Base-by-base conservation (phyloP, 805 yeast genomes). In the Ogataea zsoltii region DNA sequence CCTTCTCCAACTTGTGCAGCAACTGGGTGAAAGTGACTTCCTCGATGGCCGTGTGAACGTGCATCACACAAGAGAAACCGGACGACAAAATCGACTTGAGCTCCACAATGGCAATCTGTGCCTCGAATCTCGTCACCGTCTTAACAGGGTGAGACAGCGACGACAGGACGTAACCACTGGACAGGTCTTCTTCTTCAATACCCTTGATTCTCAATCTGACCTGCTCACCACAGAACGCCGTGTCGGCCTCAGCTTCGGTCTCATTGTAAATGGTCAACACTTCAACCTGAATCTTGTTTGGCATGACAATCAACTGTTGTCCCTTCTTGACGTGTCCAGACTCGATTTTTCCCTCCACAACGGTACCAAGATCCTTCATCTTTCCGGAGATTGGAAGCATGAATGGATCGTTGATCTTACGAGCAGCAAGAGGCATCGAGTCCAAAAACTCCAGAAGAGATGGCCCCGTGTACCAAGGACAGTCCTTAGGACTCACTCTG, bases 41-140 rank as follows among this genome's bases (percentile, higher is more conserved):
- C 72, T 94, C 98, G 57, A 92, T 90, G 45, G 98, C 98, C 41
- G 98, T 89, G 74, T 94, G 99, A 58, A 94, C 85, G 65, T 94
- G 99, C 97, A 94, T 92, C 45, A 94, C 97, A 79, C 98, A 94
- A 12, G 97, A 83, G 75, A 83, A 94, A 46, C 99, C 99, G 41
- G 95, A 83, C 4, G 99, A 88, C 62, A 94, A 75, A 62, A 94
- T 94, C 15, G 96, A 86, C 72, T 88, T 90, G 69, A 94, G 81
- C 72, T 94, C 99, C 48, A 94, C 97, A 70, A 94, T 88, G 45
- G 97, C 98, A 54, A 94, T 80, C 70, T 92, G 96, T 5, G 98
- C 98, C 72, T 89, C 96, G 64, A 94, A 94, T 57, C 77, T 80
- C 18, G 95, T 85, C 36, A 88, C 95, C 25, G 96, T 88, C 63